These are phyloP conservation scores for Mitragyna speciosa DNA, from an alignment of 257 asterid species.

Conservation along the genomic window DNA sequence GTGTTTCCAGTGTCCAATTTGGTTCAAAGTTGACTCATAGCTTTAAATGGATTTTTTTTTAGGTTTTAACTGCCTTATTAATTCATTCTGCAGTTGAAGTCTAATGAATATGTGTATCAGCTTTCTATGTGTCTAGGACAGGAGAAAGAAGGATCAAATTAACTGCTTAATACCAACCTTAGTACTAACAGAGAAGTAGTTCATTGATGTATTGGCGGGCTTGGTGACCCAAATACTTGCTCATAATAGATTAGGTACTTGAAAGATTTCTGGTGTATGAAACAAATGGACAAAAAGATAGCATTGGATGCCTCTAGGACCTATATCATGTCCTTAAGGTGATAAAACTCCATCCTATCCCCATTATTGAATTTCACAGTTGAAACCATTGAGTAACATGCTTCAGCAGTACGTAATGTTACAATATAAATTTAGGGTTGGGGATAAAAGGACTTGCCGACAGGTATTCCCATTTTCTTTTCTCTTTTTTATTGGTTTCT, in stretches of 20 bases:
- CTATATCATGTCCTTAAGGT: not conserved
- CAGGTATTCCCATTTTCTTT: too few species aligned
- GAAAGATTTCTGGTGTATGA: conserved; percentile 9
- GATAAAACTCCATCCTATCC: not conserved
- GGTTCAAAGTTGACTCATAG: not conserved
- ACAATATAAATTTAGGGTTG: not conserved
- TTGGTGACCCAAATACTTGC: conserved; percentile 3
- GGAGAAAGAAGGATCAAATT: not conserved
- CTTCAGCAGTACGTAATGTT: not conserved
- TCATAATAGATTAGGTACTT: not conserved
- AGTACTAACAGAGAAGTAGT: not conserved
- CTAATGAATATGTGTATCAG: not conserved
- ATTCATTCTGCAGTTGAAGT: not conserved
- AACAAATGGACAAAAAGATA: conserved; percentile 16
- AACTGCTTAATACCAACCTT: conserved; percentile 3
- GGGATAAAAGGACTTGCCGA: not conserved
- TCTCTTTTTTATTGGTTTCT: too few species aligned
- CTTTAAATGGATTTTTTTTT: not conserved
- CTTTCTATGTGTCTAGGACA: not conserved
- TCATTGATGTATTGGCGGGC: not conserved
- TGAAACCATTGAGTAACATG: not conserved
- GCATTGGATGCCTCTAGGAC: conserved; percentile 14
- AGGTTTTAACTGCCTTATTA: not conserved
- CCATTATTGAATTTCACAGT: not conserved
- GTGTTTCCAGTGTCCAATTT: not conserved